Evolutionary conservation across 805 yeast genomes (phyloP), one percentile per base, ranked within the genome.

Genomic region (Middelhovenomyces tepae): DNA sequence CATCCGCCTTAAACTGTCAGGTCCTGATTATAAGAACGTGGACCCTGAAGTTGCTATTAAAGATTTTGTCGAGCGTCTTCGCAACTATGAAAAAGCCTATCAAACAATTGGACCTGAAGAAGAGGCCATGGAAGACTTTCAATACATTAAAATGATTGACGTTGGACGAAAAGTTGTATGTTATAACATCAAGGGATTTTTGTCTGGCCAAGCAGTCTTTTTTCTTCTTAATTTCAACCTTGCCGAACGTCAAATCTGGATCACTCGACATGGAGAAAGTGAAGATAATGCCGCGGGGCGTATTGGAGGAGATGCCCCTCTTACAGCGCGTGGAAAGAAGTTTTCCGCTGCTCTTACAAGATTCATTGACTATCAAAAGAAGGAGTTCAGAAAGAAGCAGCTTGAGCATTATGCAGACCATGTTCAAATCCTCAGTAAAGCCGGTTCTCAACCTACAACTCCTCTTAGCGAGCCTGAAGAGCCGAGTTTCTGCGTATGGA

Each of bases 121-220:
- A 46, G 73, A 71, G 35, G 62, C 67, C 28, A 62, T 79, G 24
- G 69, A 65, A 11, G 72, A 73, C 9, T 76, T 75, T 47, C 95
- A 84, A 53, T 91, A 86, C 49, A 83, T 87, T 44, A 86, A 89
- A 56, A 86, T 89, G 94, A 85, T 89, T 36, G 89, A 89, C 55
- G 96, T 87, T 7, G 97, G 98, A 5, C 76, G 83, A 48, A 91
- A 89, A 55, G 85, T 89, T 24, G 93, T 89, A 34, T 84, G 95
- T 21, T 87, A 79, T 54, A 85, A 87, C 51, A 82, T 89, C 37
- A 83, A 83, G 48, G 82, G 82, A 4, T 91, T 85, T 50, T 62
- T 89, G 34, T 89, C 95, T 0, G 86, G 95, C 2, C 97, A 91
- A 51, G 82, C 95, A 1, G 83, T 87, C 22, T 89, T 85, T 53